phyloP scores from a whole-genome alignment of 2,329 filamentous ascomycete species.

The Tolypocladium paradoxum region DNA sequence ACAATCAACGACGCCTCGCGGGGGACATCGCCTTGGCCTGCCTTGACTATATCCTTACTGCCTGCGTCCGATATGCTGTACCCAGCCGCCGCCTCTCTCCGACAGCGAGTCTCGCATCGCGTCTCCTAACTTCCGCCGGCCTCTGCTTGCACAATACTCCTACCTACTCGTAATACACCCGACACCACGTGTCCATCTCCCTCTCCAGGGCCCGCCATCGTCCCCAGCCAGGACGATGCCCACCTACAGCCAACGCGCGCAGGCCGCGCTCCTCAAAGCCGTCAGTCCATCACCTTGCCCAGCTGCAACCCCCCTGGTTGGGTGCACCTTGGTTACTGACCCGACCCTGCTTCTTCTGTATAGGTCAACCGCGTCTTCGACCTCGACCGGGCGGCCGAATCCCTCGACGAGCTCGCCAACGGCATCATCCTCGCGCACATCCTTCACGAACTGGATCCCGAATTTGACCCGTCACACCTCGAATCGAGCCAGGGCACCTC shows the following conservation, averaged over 20 bases:
- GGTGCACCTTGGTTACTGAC: slow-evolving; percentile 2
- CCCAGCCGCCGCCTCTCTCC: neutral
- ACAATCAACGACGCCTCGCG: neutral
- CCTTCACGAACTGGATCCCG: slow-evolving; percentile 45
- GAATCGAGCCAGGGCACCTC: slow-evolving; percentile 32
- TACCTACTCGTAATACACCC: neutral
- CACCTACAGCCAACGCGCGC: slow-evolving; percentile 29
- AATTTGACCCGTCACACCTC: slow-evolving; percentile 45
- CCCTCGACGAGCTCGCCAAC: slow-evolving; percentile 41
- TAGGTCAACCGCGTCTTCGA: slow-evolving; percentile 30
- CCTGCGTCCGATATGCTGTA: neutral
- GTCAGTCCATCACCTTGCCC: slow-evolving; percentile 21
- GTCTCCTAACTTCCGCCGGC: neutral
- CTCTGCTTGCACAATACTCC: neutral
- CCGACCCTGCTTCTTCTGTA: neutral
- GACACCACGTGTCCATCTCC: neutral
- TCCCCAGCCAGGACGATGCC: slow-evolving; percentile 18
- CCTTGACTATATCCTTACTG: neutral
- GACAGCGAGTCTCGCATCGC: neutral
- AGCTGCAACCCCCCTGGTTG: slow-evolving; percentile 1
- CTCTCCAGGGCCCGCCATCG: neutral
- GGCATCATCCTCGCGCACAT: slow-evolving; percentile 44
- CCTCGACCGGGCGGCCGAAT: slow-evolving; percentile 33
- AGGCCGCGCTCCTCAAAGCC: slow-evolving; percentile 46
- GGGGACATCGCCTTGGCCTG: neutral